These are phyloP conservation scores for Sphaceloma murrayae DNA, from an alignment of 2,329 filamentous ascomycete genomes.

Conservation along the genomic window DNA sequence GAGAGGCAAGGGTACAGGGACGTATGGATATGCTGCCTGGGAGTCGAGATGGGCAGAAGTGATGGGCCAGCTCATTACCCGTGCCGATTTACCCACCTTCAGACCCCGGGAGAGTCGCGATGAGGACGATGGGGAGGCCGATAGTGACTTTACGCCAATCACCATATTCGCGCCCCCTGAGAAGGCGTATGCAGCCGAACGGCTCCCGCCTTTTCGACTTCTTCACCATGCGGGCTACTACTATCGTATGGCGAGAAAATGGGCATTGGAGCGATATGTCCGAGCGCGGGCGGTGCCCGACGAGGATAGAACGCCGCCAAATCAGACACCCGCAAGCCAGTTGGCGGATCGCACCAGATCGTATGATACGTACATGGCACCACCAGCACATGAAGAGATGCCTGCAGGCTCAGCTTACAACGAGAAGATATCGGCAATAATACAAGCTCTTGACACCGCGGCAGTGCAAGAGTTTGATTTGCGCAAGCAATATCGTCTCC, in stretches of 20 bases:
- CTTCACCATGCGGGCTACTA: constrained; percentile 56
- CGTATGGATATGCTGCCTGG: constrained; percentile 93
- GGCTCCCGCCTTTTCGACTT: constrained; percentile 47
- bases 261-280: constrained; percentile 41
- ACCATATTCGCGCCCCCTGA: constrained; percentile 41
- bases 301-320: constrained; percentile 48
- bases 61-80: constrained; percentile 51
- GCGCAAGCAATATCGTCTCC: constrained; percentile 44
- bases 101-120: constrained; percentile 20
- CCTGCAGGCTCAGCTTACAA: constrained; percentile 36
- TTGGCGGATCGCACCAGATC: constrained; percentile 43
- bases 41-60: constrained; percentile 61
- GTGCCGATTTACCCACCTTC: constrained; percentile 42
- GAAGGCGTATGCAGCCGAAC: constrained; percentile 42
- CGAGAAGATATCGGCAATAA: constrained; percentile 44
- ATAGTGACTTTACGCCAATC: constrained; percentile 14
- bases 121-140: constrained; percentile 19
- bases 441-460: constrained; percentile 40
- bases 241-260: constrained; percentile 45
- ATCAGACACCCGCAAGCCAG: constrained; percentile 46
- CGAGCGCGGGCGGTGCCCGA: constrained; percentile 48
- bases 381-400: constrained; percentile 48
- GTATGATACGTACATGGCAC: constrained; percentile 53
- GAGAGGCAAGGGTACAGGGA: constrained; percentile 72
- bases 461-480: constrained; percentile 41